Conservation (phyloP, 805 yeast genomes). For the Saccharomyces mikatae region DNA sequence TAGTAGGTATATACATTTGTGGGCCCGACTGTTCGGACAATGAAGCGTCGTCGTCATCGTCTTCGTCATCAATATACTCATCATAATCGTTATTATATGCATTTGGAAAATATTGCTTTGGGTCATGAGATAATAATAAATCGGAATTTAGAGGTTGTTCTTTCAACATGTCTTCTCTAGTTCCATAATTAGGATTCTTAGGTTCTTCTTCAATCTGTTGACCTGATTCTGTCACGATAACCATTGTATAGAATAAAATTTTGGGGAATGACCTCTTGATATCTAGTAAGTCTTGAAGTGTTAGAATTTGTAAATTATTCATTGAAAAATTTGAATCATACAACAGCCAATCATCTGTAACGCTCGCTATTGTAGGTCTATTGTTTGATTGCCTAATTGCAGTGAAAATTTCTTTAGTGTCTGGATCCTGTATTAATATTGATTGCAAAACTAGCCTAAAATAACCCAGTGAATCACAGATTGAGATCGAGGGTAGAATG, state of each 20-base stretch:
- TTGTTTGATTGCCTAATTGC: constrained; percentile 28
- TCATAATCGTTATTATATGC: constrained; percentile 1
- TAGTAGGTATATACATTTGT: constrained; percentile 19
- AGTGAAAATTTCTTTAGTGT: constrained; percentile 21
- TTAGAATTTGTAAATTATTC: constrained; percentile 25
- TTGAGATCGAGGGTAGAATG: constrained; percentile 27
- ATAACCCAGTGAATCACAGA: constrained; percentile 24
- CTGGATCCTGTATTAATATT: constrained; percentile 22
- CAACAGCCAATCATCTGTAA: constrained; percentile 35
- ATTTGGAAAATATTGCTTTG: constrained; percentile 10
- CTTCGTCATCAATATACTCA: constrained; percentile 7
- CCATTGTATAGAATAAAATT: constrained; percentile 18
- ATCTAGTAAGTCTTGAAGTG: constrained; percentile 12
- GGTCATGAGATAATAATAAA: constrained; percentile 6
- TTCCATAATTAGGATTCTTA: background rate
- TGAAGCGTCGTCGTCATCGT: constrained; percentile 22
- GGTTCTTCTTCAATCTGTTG: background rate
- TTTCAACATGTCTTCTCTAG: background rate
- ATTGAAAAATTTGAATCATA: constrained; percentile 34
- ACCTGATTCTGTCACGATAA: background rate
- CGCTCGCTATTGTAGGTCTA: constrained; percentile 23
- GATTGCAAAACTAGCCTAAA: constrained; percentile 30
- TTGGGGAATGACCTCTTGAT: constrained; percentile 8
- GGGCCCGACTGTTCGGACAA: constrained; percentile 9
- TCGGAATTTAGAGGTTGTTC: constrained; percentile 2